These are phyloP conservation scores for Diplocarpon rosae DNA, from an alignment of 2,329 filamentous ascomycete genomes.

Conservation along the genomic window DNA sequence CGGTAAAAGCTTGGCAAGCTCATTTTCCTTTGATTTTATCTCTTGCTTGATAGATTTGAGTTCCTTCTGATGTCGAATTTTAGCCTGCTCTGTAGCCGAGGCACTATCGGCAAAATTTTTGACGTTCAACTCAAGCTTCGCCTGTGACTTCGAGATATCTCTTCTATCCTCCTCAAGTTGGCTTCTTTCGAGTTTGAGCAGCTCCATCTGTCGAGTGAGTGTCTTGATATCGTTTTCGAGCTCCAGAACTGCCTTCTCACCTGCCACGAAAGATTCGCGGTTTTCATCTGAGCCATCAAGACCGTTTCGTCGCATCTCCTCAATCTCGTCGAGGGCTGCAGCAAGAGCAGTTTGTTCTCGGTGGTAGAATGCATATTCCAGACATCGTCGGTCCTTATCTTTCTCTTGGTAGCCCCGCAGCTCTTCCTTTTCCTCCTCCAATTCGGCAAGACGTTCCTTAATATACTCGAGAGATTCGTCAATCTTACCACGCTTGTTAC, in stretches of 20 bases:
- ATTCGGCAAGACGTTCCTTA: slow-evolving; percentile 74
- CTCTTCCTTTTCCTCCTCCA: slow-evolving; percentile 97
- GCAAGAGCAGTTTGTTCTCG: slow-evolving; percentile 75
- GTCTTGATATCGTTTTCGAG: slow-evolving; percentile 72
- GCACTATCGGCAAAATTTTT: slow-evolving; percentile 78
- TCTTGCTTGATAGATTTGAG: slow-evolving; percentile 61
- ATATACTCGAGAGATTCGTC: slow-evolving; percentile 88
- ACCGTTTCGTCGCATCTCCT: slow-evolving; percentile 69
- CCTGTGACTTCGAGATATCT: slow-evolving; percentile 66
- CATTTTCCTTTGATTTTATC: slow-evolving; percentile 64
- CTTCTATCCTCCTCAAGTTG: slow-evolving; percentile 86
- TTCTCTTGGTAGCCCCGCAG: slow-evolving; percentile 89
- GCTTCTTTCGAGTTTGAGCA: slow-evolving; percentile 71
- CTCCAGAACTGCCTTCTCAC: slow-evolving; percentile 66
- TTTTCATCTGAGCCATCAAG: slow-evolving; percentile 77
- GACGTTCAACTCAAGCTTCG: slow-evolving; percentile 76
- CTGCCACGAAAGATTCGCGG: slow-evolving; percentile 62
- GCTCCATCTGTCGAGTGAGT: slow-evolving; percentile 70
- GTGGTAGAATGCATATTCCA: slow-evolving; percentile 91
- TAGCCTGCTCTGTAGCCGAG: slow-evolving; percentile 62
- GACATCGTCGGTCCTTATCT: slow-evolving; percentile 78
- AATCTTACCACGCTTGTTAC: slow-evolving; percentile 88
- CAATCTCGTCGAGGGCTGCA: slow-evolving; percentile 69
- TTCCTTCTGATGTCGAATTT: slow-evolving; percentile 59
- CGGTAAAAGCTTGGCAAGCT: slow-evolving; percentile 66